Percentiles rank a stretch among this genome's conserved stretches.
Conservation (phyloP, 225 moss, liverwort and hornwort genomes). For the Ulota crispa region DNA sequence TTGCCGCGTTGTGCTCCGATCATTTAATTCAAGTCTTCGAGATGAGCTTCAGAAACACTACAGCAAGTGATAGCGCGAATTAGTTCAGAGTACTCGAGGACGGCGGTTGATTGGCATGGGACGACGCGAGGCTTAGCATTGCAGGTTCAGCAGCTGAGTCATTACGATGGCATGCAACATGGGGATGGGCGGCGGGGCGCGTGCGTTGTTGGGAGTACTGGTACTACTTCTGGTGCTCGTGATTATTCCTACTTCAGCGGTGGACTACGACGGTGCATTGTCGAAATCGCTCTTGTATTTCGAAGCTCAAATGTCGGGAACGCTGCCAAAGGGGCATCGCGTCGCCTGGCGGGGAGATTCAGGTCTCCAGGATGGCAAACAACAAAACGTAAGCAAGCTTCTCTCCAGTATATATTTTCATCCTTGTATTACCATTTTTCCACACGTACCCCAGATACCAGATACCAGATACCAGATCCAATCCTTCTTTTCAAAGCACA, state of each 20-base stretch:
- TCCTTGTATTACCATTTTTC: background rate
- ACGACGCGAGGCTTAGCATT: background rate
- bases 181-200: constrained; percentile 1
- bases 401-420: background rate
- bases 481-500: background rate
- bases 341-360: constrained; percentile 56
- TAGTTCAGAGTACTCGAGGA: background rate
- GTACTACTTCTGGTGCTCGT: background rate
- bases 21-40: too few relatives aligned
- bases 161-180: background rate
- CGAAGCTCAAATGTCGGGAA: constrained; percentile 59
- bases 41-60: background rate
- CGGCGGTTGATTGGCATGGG: background rate
- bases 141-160: background rate
- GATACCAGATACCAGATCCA: background rate
- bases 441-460: background rate
- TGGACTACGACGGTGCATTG: constrained; percentile 42
- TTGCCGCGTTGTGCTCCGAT: too few relatives aligned
- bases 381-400: constrained; percentile 41
- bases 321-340: constrained; percentile 28
- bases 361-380: constrained; percentile 37
- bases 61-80: background rate
- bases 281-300: constrained; percentile 46
- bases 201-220: background rate
- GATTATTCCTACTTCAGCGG: constrained; percentile 2